Percentiles rank a stretch among this genome's conserved stretches.
Conservation (phyloP, 1,284 basidiomycete species). For the Apiotrichum domesticum region DNA sequence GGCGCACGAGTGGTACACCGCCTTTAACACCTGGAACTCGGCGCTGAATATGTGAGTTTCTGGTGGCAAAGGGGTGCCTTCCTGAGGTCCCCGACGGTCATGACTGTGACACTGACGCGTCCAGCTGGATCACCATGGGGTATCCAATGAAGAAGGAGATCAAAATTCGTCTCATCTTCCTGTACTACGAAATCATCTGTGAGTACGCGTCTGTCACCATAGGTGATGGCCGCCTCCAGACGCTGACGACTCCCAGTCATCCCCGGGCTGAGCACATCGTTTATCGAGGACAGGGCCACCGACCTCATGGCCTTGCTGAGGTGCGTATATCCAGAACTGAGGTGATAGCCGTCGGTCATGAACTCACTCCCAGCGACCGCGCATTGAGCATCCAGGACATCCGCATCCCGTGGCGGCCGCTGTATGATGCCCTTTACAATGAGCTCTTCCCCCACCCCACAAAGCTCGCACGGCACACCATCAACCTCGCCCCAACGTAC, state of each 20-base stretch:
- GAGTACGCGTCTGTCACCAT: constrained; percentile 9
- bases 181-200: constrained; percentile 64
- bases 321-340: constrained; percentile 48
- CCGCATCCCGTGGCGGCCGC: constrained; percentile 79
- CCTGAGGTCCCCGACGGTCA: too few relatives aligned
- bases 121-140: constrained; percentile 72
- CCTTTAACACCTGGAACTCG: constrained; percentile 69
- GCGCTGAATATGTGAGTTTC: constrained; percentile 63
- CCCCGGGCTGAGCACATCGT: constrained; percentile 51
- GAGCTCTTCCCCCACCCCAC: constrained; percentile 78
- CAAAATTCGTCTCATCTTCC: constrained; percentile 65
- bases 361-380: constrained; percentile 58
- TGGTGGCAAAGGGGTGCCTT: too few relatives aligned
- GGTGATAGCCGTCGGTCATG: not conserved
- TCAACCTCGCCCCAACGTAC: constrained; percentile 51
- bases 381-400: constrained; percentile 73
- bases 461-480: constrained; percentile 71
- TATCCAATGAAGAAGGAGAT: constrained; percentile 78
- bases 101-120: constrained; percentile 20
- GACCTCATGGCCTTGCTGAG: constrained; percentile 53
- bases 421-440: constrained; percentile 70
- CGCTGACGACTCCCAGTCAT: constrained; percentile 46
- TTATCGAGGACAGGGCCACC: constrained; percentile 50
- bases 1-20: constrained; percentile 72
- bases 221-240: too few relatives aligned